Base-by-base conservation (phyloP, 768 basidiomycete genomes). In the Boletus pseudopeckii region DNA sequence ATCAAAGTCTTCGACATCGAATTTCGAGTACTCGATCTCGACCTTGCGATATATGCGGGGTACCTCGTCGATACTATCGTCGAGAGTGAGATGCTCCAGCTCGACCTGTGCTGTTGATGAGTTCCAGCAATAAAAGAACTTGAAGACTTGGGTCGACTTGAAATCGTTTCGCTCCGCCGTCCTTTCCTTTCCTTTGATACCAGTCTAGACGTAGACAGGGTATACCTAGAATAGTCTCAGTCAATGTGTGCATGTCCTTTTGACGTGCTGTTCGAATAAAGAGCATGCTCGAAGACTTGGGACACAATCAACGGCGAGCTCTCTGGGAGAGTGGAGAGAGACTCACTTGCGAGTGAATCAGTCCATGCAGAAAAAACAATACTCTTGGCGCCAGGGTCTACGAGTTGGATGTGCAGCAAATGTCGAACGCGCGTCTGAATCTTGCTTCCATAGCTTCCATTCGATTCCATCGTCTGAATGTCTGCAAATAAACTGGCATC, bases 1-100 rank as follows among this genome's bases (percentile, higher is more conserved):
- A 71, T 99, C 97, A 64, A 99, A 99, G 71, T 99, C 96, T 67
- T 98, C 96, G 17, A 98, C 92, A 5, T 97, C 96, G 64, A 99
- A 99, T 64, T 95, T 96, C 36, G 92, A 95, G 68, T 99, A 99
- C 70, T 95, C 92, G 64, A 99, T 99, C 72, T 98, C 95, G 15
- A 97, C 94, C 62, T 86, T 88, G 53, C 90, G 85, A 69, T 97
- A 99, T 55, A 85, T 80, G 51, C 80, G 81, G 1, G 95, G 92
- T 45, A 93, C 81, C 28, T 83, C 79, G 36, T 80, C 83, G 28
- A 75, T 76, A 18, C 70, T 73, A 48, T 80, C 76, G 51, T 84
- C 83, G 47, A 78, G 75, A 5, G 71, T 70, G 22, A 80, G 74
- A n/a, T 75, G 75, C 30, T 84, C 82, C 7, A 78, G 76, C 34